Evolutionary conservation across 2,329 filamentous ascomycete species (phyloP).

Genomic region (Paradendryphiella salina): DNA sequence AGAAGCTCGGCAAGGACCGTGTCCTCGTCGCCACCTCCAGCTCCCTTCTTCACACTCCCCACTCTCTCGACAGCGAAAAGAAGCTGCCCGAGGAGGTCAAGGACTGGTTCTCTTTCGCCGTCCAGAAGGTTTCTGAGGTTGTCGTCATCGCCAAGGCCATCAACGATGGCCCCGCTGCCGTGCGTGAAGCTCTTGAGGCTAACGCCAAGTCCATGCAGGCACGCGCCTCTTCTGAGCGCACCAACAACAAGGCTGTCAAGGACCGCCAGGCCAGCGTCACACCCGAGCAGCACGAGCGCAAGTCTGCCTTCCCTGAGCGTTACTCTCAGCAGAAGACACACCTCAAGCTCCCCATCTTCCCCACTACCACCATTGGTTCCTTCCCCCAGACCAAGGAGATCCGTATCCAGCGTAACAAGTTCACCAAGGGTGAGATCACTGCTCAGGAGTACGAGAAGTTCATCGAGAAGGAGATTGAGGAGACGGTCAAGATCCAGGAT

Average conservation of each 20-base stretch:
- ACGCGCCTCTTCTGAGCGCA: conserved; percentile 88
- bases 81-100: conserved; percentile 90
- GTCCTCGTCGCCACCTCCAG: conserved; percentile 96
- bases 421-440: conserved; percentile 98
- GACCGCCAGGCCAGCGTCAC: conserved; percentile 90
- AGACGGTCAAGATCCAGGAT: conserved; percentile 95
- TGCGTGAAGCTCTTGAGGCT: conserved; percentile 87
- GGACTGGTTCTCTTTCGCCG: conserved; percentile 98
- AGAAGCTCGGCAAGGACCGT: conserved; percentile 96
- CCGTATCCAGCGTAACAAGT: conserved; percentile 93
- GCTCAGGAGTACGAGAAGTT: conserved; percentile 94
- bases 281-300: conserved; percentile 83
- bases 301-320: conserved; percentile 82
- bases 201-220: conserved; percentile 93
- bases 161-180: conserved; percentile 84
- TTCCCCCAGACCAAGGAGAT: conserved; percentile 99
- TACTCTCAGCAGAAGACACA: conserved; percentile 87
- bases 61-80: conserved; percentile 98
- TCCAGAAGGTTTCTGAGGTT: conserved; percentile 90
- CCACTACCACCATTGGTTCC: conserved; percentile 97
- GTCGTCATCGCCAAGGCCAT: conserved; percentile 95
- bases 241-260: conserved; percentile 98
- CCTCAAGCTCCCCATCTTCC: conserved; percentile 94
- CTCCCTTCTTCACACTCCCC: conserved; percentile 96
- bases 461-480: conserved; percentile 97